Conservation (phyloP, 2,329 filamentous ascomycete genomes). For the Alternaria gansuensis region DNA sequence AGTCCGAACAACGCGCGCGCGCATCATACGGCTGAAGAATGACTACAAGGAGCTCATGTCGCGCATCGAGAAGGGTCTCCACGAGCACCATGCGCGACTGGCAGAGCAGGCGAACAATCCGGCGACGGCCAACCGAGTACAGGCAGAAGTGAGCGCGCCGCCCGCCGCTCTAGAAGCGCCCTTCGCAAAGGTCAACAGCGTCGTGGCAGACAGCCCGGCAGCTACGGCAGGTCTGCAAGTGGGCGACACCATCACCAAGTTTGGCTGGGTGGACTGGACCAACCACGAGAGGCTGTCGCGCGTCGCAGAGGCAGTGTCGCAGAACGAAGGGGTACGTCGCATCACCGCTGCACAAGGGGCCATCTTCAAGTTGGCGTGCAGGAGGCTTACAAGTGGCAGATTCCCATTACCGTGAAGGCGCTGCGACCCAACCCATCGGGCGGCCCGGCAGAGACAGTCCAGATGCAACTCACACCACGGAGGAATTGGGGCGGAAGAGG, state of each 20-base stretch:
- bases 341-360: neutral
- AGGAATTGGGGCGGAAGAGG: slow-evolving; percentile 91
- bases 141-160: slow-evolving; percentile 36
- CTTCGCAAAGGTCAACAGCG: slow-evolving; percentile 90
- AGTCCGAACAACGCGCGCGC: slow-evolving; percentile 92
- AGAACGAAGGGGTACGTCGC: slow-evolving; percentile 82
- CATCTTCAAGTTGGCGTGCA: slow-evolving; percentile 11
- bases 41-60: slow-evolving; percentile 92
- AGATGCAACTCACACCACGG: slow-evolving; percentile 77
- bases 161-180: slow-evolving; percentile 63
- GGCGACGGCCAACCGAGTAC: slow-evolving; percentile 31
- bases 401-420: slow-evolving; percentile 72
- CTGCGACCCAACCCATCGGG: slow-evolving; percentile 58
- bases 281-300: slow-evolving; percentile 88
- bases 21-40: slow-evolving; percentile 88
- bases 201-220: slow-evolving; percentile 81
- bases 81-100: slow-evolving; percentile 84
- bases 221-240: slow-evolving; percentile 79
- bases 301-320: slow-evolving; percentile 88
- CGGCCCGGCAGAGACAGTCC: slow-evolving; percentile 61
- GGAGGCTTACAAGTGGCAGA: slow-evolving; percentile 59
- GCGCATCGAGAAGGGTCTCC: slow-evolving; percentile 83
- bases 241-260: slow-evolving; percentile 83
- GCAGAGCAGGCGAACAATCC: slow-evolving; percentile 57
- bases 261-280: slow-evolving; percentile 81